phyloP scores from a whole-genome alignment of 2,329 filamentous ascomycete genomes.

The Zalaria obscura region DNA sequence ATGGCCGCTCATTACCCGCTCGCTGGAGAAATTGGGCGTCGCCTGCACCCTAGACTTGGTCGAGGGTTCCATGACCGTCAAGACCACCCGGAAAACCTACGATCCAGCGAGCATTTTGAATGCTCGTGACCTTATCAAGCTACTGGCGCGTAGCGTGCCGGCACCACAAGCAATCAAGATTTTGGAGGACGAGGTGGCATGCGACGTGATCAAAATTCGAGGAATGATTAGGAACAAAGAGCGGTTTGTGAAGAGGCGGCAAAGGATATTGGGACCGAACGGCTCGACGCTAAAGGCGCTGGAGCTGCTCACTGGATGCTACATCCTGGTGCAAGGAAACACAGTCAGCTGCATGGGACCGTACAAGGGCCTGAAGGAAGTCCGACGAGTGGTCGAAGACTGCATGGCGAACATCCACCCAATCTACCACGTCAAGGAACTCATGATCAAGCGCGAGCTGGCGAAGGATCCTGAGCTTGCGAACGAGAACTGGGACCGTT shows the following conservation, averaged over 20 bases:
- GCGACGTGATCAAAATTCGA: conserved; percentile 92
- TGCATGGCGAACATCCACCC: conserved; percentile 92
- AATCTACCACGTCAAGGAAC: conserved; percentile 86
- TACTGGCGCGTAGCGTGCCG: conserved; percentile 81
- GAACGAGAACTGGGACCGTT: conserved; percentile 87
- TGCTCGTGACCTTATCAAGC: conserved; percentile 83
- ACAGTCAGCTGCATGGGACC: conserved; percentile 86
- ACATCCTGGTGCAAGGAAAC: conserved; percentile 92
- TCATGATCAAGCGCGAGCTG: conserved; percentile 88
- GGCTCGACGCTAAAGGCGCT: conserved; percentile 89
- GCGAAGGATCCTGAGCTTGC: conserved; percentile 78
- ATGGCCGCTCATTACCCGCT: conserved; percentile 81
- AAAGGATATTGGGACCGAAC: conserved; percentile 81
- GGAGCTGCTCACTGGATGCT: conserved; percentile 79
- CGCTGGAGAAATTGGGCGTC: conserved; percentile 76
- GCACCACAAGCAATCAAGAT: conserved; percentile 90
- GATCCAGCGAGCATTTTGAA: conserved; percentile 91
- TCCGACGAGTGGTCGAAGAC: conserved; percentile 78
- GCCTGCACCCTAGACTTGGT: conserved; percentile 88
- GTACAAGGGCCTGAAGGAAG: conserved; percentile 86
- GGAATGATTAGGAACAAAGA: conserved; percentile 87
- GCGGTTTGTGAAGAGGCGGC: conserved; percentile 84
- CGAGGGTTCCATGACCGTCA: conserved; percentile 92
- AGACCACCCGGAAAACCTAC: conserved; percentile 81
- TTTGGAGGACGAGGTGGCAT: conserved; percentile 78